Percentiles rank a stretch among this genome's conserved stretches.
phyloP scores from a whole-genome alignment of 306 rosid species.

The Gastrolobium villosum region DNA sequence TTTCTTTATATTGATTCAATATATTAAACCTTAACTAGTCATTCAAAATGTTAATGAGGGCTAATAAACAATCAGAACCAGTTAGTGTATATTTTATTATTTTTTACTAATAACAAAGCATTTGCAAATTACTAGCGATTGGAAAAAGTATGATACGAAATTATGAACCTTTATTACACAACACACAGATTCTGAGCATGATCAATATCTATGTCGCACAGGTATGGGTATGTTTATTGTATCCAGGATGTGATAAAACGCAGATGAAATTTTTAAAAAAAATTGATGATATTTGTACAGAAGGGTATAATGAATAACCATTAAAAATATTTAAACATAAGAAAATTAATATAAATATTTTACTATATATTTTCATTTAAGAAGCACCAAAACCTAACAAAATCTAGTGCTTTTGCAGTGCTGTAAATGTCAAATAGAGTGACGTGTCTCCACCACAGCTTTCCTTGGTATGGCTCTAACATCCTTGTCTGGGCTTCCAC shows the following conservation, averaged over 20 bases:
- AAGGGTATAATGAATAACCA: not conserved
- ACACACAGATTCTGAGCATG: not conserved
- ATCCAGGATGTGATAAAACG: not conserved
- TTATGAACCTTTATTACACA: not conserved
- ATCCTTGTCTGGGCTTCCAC: not conserved
- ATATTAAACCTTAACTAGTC: slow-evolving; percentile 31
- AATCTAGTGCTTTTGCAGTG: not conserved
- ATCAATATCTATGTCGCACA: not conserved
- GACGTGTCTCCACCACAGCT: not conserved
- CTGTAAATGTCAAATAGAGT: not conserved
- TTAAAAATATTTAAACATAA: not conserved
- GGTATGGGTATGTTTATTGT: not conserved
- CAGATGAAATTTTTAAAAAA: not conserved
- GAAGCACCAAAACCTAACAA: not conserved
- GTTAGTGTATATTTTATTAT: slow-evolving; percentile 1
- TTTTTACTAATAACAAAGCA: not conserved
- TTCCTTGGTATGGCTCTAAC: not conserved
- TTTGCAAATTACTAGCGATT: slow-evolving; percentile 10
- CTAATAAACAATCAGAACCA: slow-evolving; percentile 18
- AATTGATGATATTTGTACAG: not conserved
- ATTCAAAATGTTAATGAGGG: slow-evolving; percentile 28
- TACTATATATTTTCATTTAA: slow-evolving; percentile 4
- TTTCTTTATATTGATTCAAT: slow-evolving; percentile 7
- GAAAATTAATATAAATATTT: not conserved
- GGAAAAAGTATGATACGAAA: not conserved